phyloP scores from a whole-genome alignment of 345 rosid genomes.

The Bruguiera parviflora region DNA sequence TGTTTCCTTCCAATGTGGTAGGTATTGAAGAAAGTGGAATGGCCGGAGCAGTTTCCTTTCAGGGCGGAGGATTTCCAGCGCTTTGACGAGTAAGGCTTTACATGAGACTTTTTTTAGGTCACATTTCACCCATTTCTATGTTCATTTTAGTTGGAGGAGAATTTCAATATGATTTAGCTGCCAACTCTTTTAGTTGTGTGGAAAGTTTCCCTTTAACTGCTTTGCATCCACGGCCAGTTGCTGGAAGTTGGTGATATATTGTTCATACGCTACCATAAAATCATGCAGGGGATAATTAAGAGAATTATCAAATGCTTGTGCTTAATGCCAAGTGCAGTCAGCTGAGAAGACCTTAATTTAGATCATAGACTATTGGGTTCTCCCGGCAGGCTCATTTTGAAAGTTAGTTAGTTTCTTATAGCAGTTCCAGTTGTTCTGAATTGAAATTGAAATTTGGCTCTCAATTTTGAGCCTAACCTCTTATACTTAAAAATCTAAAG shows the following conservation, averaged over 20 bases:
- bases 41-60: constrained; percentile 90
- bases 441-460: no score
- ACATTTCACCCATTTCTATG: neutral
- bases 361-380: no score
- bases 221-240: neutral
- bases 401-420: no score
- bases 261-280: neutral
- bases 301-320: neutral
- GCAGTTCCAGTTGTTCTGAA: no score
- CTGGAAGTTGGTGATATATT: neutral
- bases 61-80: constrained; percentile 88
- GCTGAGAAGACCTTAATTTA: neutral
- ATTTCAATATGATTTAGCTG: neutral
- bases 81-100: constrained; percentile 60
- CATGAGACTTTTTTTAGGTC: neutral
- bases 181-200: neutral
- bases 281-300: neutral
- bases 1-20: constrained; percentile 16
- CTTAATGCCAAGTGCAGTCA: neutral
- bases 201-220: neutral
- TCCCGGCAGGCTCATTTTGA: no score
- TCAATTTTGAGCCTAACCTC: neutral
- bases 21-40: constrained; percentile 69
- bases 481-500: neutral
- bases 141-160: neutral